Evolutionary conservation across 768 basidiomycete genomes (phyloP), one percentile per base, ranked within the genome.

Genomic region (Psilocybe cyanescens): DNA sequence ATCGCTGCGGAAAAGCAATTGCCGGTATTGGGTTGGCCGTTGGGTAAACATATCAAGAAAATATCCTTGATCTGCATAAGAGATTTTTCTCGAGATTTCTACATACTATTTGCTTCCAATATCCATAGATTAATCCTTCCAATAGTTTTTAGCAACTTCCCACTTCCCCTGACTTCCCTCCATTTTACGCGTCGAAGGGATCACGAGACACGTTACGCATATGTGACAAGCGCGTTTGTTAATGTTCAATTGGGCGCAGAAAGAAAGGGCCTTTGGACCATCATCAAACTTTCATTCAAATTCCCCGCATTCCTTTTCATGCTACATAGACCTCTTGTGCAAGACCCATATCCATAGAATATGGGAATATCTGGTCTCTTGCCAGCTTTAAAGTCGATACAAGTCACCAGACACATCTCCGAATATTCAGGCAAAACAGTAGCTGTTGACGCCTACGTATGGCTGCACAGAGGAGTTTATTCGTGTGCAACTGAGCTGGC

Each of bases 301-400:
- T 54, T 19, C 59, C 24, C 37, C 28, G 12, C 48, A 50, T 9
- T 50, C 12, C 14, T 5, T n/a, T 58, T 62, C 61, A 62, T 62
- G 61, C 51, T 51, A 49, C 52, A 49, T 39, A 8, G 8, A 54
- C 48, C 31, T 44, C 47, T 37, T 16, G 12, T 30, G n/a, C n/a
- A 45, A 17, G 28, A 33, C 12, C 39, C 24, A 33, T 49, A 52
- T 57, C 35, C 48, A 51, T 61, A 61, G 50, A 65, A 19, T 48
- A 97, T 98, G 97, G 97, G 97, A 30, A 98, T 99, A 60, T 83
- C 88, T 60, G 97, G 97, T 11, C 83, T 98, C 17, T 77, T 99
- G 35, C 92, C 95, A 33, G 83, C 97, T 28, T 85, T 99, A 64
- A 96, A 95, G 80, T 86, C 93, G 46, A 96, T 97, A 39, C 93